phyloP scores from a whole-genome alignment of 129 eudicot genomes.

The Lonicera japonica region DNA sequence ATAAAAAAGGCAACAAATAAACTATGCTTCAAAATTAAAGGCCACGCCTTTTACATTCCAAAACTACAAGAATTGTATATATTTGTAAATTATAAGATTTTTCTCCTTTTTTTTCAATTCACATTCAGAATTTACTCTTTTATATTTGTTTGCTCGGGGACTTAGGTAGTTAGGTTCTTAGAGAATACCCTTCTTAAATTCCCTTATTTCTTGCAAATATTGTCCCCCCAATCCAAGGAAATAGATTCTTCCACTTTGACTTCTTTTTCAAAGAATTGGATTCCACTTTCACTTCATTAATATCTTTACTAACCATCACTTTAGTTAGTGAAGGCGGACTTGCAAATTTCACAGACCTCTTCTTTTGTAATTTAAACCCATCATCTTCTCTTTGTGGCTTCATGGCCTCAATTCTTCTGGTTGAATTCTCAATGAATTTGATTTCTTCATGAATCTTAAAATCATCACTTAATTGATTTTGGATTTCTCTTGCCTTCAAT shows the following conservation, averaged over 20 bases:
- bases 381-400: conserved; percentile 16
- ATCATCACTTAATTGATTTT: conserved; percentile 3
- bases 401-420: conserved; percentile 10
- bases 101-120: too few relatives aligned
- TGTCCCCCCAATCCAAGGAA: conserved; percentile 23
- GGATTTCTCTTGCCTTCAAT: conserved; percentile 33
- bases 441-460: conserved; percentile 56
- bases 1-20: too few relatives aligned
- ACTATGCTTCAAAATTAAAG: too few relatives aligned
- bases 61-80: too few relatives aligned
- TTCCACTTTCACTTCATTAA: background rate
- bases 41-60: too few relatives aligned
- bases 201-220: conserved; percentile 35
- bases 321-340: conserved; percentile 31
- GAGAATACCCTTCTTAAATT: conserved; percentile 8
- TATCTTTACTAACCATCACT: conserved; percentile 10
- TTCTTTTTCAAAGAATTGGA: conserved; percentile 14
- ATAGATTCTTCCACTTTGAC: conserved; percentile 23
- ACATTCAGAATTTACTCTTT: too few relatives aligned
- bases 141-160: background rate
- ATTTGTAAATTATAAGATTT: too few relatives aligned
- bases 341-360: conserved; percentile 38
- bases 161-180: background rate
- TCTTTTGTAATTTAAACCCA: conserved; percentile 15
- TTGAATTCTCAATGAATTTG: conserved; percentile 42